Percentiles rank a stretch among this genome's conserved stretches.
phyloP scores from a whole-genome alignment of 805 yeast species.

The Ogataea saltuana region DNA sequence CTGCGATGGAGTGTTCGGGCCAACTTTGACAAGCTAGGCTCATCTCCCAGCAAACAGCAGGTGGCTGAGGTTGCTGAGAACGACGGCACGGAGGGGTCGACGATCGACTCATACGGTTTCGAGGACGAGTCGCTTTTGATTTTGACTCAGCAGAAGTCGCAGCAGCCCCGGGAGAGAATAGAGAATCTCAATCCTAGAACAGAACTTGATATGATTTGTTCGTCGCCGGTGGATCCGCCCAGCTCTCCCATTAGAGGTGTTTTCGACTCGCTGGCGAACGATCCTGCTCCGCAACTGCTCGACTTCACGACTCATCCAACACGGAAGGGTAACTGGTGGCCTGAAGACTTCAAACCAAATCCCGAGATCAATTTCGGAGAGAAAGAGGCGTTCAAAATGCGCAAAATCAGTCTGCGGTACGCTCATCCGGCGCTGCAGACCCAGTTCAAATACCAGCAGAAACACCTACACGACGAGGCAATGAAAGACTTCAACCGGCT shows the following conservation, averaged over 20 bases:
- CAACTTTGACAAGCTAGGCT: neutral
- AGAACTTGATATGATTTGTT: too few species aligned
- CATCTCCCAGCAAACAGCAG: slow-evolving; percentile 6
- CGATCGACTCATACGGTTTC: slow-evolving; percentile 5
- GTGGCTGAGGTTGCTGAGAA: neutral
- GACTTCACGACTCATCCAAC: slow-evolving; percentile 32
- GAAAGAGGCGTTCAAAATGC: slow-evolving; percentile 23
- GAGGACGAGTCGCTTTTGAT: slow-evolving; percentile 13
- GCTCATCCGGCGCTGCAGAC: slow-evolving; percentile 28
- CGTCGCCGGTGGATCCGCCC: slow-evolving; percentile 4
- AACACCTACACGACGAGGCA: slow-evolving; percentile 24
- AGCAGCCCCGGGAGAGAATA: slow-evolving; percentile 16
- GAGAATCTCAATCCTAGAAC: slow-evolving; percentile 7
- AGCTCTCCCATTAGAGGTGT: slow-evolving; percentile 5
- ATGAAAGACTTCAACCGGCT: slow-evolving; percentile 28
- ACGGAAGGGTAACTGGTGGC: slow-evolving; percentile 34
- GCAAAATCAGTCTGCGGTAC: slow-evolving; percentile 19
- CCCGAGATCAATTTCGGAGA: slow-evolving; percentile 27
- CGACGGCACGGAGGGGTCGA: slow-evolving; percentile 1
- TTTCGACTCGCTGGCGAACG: neutral
- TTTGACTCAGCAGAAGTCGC: slow-evolving; percentile 11
- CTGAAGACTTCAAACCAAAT: slow-evolving; percentile 39
- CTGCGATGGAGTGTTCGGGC: neutral
- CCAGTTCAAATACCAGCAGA: slow-evolving; percentile 26
- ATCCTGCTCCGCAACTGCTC: slow-evolving; percentile 9